Base-by-base conservation (phyloP, 257 asterid genomes). In the Fraxinus excelsior region DNA sequence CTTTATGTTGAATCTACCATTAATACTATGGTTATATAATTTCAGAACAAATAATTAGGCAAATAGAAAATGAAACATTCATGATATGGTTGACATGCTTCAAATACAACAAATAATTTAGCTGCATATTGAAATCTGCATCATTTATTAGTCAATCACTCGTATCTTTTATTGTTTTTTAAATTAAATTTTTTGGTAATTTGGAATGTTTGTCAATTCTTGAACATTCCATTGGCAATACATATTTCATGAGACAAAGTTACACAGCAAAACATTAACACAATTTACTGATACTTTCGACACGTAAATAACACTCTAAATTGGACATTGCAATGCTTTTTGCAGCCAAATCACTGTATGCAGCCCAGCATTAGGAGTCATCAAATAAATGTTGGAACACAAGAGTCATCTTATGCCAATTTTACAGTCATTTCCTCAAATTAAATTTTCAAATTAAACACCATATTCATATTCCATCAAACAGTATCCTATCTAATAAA, bases 371-470 rank as follows among this genome's bases (percentile, higher is more conserved):
- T 35, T 32, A 23, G 38, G 29, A 62, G 18, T 53, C 31, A 62
- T 34, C 42, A 16, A 32, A 67, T 7, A 68, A 32, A 62, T 60
- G 7, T n/a, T 3, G 6, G 19, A 51, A 51, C 8, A 14, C 1
- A 49, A 72, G 26, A 72, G 25, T 26, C 4, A 0, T 16, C 26
- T 7, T 0, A 34, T 34, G 5, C 7, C 7, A 5, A 34, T 34
- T 34, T 34, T 34, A 34, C 38, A 34, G 8, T 34, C 38, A 7
- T 4, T 34, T 8, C 38, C 7, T 34, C 38, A 34, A 5, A 34
- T 34, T 37, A 74, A 73, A 19, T 67, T 12, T 75, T 80, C 76
- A 62, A 21, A 34, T 46, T 32, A n/a, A 78, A 64, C 69, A 49
- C 78, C 25, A 73, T 71, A 67, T 76, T 29, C 66, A 80, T 28